phyloP scores from a whole-genome alignment of 495 filamentous ascomycete species.

The Aspergillus conjunctus region DNA sequence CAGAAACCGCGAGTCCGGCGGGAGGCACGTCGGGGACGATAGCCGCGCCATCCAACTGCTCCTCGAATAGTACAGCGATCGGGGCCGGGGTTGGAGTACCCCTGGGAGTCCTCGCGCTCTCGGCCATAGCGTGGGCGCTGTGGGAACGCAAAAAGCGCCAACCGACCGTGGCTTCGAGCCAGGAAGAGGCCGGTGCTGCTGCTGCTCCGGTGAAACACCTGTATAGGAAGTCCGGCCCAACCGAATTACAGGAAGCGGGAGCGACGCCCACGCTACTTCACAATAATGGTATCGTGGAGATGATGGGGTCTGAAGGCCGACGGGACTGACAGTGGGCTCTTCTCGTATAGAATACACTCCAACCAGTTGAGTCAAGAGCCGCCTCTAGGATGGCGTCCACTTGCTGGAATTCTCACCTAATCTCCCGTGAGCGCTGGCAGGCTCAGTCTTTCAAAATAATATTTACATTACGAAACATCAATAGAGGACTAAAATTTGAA shows the following conservation, averaged over 20 bases:
- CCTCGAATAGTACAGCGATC: constrained; percentile 6
- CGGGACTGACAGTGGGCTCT: not conserved
- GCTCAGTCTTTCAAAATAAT: not conserved
- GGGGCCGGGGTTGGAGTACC: constrained; percentile 16
- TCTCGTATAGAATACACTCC: too few relatives aligned
- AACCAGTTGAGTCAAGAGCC: too few relatives aligned
- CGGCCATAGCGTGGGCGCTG: constrained; percentile 9
- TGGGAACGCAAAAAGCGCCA: constrained; percentile 11
- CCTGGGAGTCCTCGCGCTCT: constrained; percentile 4
- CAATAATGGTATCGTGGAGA: not conserved
- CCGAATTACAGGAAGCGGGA: not conserved
- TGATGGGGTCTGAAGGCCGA: constrained; percentile 2
- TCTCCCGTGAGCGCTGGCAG: too few relatives aligned
- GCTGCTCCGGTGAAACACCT: not conserved
- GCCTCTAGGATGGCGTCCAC: too few relatives aligned
- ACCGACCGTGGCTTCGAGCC: not conserved
- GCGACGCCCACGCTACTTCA: not conserved
- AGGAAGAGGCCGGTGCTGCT: not conserved
- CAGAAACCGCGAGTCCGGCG: not conserved
- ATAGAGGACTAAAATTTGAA: not conserved
- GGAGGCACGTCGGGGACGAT: not conserved
- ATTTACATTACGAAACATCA: not conserved
- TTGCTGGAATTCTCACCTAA: too few relatives aligned
- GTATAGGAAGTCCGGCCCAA: not conserved
- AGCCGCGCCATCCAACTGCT: not conserved